phyloP scores from a whole-genome alignment of 495 filamentous ascomycete species.

The Lasiosphaeris hirsuta region DNA sequence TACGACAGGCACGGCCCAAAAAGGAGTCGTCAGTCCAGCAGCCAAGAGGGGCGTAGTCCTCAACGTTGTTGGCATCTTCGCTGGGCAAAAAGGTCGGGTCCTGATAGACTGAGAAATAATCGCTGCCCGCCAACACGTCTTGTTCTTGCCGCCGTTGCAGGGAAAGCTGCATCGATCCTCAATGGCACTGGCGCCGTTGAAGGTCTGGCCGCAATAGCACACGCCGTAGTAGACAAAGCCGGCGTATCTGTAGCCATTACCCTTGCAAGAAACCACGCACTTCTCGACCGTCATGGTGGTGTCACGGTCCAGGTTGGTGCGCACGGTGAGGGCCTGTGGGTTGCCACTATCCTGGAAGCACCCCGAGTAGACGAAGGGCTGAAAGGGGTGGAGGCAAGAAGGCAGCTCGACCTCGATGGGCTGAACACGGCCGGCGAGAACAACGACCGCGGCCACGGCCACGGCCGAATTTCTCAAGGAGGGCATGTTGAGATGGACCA shows the following conservation, averaged over 20 bases:
- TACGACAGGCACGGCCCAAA: conserved; percentile 48
- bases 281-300: conserved; percentile 50
- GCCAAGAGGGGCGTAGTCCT: conserved; percentile 49
- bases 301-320: conserved; percentile 31
- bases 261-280: conserved; percentile 53
- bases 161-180: conserved; percentile 43
- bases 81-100: conserved; percentile 50
- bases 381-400: conserved; percentile 40
- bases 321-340: conserved; percentile 39
- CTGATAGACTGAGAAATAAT: conserved; percentile 47
- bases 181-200: conserved; percentile 30
- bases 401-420: conserved; percentile 40
- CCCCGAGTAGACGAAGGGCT: conserved; percentile 50
- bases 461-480: conserved; percentile 22
- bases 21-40: conserved; percentile 54
- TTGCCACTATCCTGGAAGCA: conserved; percentile 44
- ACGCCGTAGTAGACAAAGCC: conserved; percentile 54
- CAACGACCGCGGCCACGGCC: conserved; percentile 33
- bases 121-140: conserved; percentile 49
- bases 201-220: conserved; percentile 52
- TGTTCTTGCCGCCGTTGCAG: conserved; percentile 43
- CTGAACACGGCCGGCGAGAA: conserved; percentile 27
- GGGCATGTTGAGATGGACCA: conserved; percentile 22
- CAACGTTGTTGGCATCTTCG: conserved; percentile 33
- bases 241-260: conserved; percentile 53